Evolutionary conservation across 805 yeast genomes (phyloP), one percentile per base, ranked within the genome.

Genomic region (Candida boidinii): DNA sequence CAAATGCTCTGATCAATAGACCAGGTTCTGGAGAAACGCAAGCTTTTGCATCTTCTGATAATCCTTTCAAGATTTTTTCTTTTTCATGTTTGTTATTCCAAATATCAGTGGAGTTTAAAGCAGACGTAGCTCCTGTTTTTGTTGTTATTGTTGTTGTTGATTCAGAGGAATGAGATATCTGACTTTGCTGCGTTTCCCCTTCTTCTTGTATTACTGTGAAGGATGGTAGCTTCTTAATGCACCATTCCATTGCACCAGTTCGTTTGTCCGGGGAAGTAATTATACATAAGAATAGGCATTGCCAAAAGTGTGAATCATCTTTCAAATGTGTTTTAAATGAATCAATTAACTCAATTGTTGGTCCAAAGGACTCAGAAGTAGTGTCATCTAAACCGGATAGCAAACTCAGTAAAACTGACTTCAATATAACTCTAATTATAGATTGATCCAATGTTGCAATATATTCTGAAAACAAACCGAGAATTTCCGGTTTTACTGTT

Each of bases 331-430:
- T 45, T 42, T 76, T 73, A 43, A 88, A 64, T 1, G 60, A 51
- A 29, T 78, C 87, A 23, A 90, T 62, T 26, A 90, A 49, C 1
- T 60, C 59, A 34, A 86, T 41, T 1, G 78, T 69, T 2, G 77
- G 70, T 11, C 63, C 66, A 49, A 81, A 90, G 21, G 78, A 78
- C 46, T 92, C 98, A 15, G 88, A 76, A 26, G 88, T 74, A 43
- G 88, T 95, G 46, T 92, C 97, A 46, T 92, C 98, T 32, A 92
- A 70, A 0, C 95, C 95, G 0, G 95, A 87, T 3, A 90, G 56
- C 22, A 88, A 63, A 39, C 90, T 73, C 31, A 87, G 64, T 5
- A 90, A 55, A 7, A 90, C 47, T 0, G 96, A 87, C 36, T 73
- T 76, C 22, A 82, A 60, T 13, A 85, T 54, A 17, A 69, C 57